A percentile compares a stretch with the other conserved stretches of the same genome.
These are phyloP conservation scores for Pseudogymnoascus sp. DNA, from an alignment of 2,329 filamentous ascomycete genomes.

Conservation along the genomic window DNA sequence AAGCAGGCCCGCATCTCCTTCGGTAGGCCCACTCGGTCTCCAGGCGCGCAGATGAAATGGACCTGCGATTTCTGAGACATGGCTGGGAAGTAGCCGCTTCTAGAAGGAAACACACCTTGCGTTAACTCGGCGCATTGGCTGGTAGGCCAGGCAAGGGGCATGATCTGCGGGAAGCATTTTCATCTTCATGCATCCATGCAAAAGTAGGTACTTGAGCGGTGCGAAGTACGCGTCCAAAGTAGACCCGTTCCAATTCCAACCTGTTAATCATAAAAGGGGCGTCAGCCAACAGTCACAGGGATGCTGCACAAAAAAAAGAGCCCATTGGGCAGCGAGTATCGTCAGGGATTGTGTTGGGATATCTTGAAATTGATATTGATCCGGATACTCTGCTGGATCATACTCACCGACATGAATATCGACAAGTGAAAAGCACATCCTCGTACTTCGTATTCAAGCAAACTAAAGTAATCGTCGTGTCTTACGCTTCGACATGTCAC, in stretches of 20 bases:
- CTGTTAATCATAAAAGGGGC: not conserved
- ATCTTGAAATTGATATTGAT: not conserved
- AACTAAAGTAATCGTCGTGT: conserved; percentile 1
- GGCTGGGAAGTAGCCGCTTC: not conserved
- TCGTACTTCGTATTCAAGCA: not conserved
- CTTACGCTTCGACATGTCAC: conserved; percentile 3
- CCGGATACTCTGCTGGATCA: not conserved
- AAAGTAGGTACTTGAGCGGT: not conserved
- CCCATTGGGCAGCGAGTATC: not conserved
- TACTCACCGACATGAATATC: not conserved
- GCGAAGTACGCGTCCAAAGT: not conserved
- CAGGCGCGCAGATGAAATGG: not conserved
- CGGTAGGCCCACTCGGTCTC: not conserved
- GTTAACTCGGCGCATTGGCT: not conserved
- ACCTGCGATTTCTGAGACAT: not conserved
- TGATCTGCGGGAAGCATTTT: conserved; percentile 3
- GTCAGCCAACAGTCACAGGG: not conserved
- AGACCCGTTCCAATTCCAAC: not conserved
- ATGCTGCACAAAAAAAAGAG: not conserved
- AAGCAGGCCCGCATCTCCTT: conserved; percentile 7
- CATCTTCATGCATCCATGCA: conserved; percentile 6
- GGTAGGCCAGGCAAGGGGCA: not conserved
- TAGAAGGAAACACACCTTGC: not conserved
- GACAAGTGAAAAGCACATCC: not conserved
- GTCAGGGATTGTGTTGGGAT: not conserved